Conservation (phyloP, 2,329 filamentous ascomycete species). For the Colletotrichum truncatum region DNA sequence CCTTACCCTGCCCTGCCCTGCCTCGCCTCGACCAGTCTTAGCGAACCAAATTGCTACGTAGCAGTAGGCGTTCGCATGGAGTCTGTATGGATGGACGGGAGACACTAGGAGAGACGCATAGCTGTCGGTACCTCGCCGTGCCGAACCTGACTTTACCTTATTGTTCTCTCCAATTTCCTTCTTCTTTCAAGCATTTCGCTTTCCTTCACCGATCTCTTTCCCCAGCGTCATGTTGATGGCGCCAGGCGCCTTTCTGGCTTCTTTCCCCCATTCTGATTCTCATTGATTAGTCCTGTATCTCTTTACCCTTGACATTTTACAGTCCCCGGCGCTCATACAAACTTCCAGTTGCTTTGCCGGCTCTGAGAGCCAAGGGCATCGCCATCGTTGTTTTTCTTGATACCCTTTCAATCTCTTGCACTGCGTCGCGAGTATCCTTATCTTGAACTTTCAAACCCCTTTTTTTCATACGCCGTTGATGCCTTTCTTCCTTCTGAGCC, state of each 20-base stretch:
- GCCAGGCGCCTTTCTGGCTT: slow-evolving; percentile 8
- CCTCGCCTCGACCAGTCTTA: background rate
- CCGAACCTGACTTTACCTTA: background rate
- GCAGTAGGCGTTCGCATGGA: no score
- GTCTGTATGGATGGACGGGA: no score
- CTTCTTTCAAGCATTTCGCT: background rate
- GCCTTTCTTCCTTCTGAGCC: background rate
- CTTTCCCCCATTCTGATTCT: background rate
- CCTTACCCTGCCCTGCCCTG: background rate
- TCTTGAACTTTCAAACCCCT: background rate
- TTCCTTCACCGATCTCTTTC: background rate
- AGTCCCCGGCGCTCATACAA: background rate
- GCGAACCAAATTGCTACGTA: background rate
- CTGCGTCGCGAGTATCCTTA: background rate
- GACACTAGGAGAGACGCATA: slow-evolving; percentile 8
- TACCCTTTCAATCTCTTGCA: background rate
- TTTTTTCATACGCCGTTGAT: background rate
- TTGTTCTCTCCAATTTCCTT: background rate
- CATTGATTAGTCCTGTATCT: background rate
- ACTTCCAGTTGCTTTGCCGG: background rate
- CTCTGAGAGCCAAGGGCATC: slow-evolving; percentile 7
- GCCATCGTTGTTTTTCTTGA: background rate
- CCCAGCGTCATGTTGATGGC: slow-evolving; percentile 23
- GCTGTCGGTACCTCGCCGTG: background rate
- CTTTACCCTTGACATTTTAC: background rate